Percentiles rank a stretch among this genome's conserved stretches.
These are phyloP conservation scores for Thalia dealbata DNA, from an alignment of 176 grass and related monocot genomes.

Conservation along the genomic window DNA sequence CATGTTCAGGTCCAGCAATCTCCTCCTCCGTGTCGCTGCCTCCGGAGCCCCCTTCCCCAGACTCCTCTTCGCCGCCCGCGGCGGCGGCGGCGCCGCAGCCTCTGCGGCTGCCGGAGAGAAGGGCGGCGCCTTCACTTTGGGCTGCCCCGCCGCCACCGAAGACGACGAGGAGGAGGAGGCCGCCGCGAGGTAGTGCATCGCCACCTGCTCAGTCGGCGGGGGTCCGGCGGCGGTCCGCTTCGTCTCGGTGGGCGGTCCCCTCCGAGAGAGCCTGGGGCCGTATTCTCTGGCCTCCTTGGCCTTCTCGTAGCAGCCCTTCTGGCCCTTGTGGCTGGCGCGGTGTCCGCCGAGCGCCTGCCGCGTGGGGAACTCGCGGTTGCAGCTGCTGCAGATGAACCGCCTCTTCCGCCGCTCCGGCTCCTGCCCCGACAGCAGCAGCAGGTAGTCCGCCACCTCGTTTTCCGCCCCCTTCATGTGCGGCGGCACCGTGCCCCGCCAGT, in stretches of 20 bases:
- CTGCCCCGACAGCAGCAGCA: background rate
- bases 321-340: conserved; percentile 13
- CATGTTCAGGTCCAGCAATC: background rate
- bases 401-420: background rate
- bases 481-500: background rate
- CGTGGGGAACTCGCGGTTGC: conserved; percentile 3
- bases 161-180: too few species aligned
- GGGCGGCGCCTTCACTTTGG: background rate
- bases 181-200: background rate
- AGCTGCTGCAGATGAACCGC: background rate
- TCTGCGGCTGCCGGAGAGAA: too few species aligned
- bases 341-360: conserved; percentile 16
- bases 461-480: background rate
- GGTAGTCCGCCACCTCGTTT: background rate
- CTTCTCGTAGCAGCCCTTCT: background rate
- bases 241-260: background rate
- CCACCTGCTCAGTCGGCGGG: background rate
- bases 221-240: background rate
- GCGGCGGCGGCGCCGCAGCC: too few species aligned
- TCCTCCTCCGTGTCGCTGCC: background rate
- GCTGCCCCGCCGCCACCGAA: too few species aligned
- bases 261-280: background rate
- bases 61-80: too few species aligned
- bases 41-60: background rate
- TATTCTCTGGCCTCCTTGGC: background rate